Base-by-base conservation (phyloP, 176 grass and related monocot genomes). In the Avena sativa region DNA sequence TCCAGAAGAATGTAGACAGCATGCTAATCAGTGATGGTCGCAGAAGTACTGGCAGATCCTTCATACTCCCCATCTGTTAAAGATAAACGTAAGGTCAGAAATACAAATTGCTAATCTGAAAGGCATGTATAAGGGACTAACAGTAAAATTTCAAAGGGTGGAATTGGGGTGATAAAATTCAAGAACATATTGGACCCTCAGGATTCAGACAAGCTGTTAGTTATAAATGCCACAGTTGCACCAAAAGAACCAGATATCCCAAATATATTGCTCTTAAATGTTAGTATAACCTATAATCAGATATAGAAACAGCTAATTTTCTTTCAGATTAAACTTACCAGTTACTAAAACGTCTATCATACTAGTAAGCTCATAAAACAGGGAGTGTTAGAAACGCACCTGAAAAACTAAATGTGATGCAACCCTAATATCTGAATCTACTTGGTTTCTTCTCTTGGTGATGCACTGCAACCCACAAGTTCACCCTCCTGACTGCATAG, bases 1-100 rank as follows among this genome's bases (percentile, higher is more conserved):
- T 76, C 76, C 49, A 69, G 74, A 72, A 91, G 76, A 88, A 88
- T 70, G 69, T 75, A 53, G 76, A 80, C 34, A 84, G 51, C 85
- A 80, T 83, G 72, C 79, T 84, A 84, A 91, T 76, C 85, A 76
- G 25, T 75, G 50, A 81, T 74, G 28, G 77, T 91, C 81, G 47
- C 38, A 34, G 60, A 90, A 87, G 67, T 81, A 64, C 57, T 72
- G 74, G 84, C 84, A 43, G 53, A 78, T 79, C 88, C 79, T 64
- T 76, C 63, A 87, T 84, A 77, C 28, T 78, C 86, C 86, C 79
- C 86, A 89, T 91, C 93, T 95, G 88, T 78, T 53, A 81, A 92
- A 81, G 46, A 81, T 76, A 30, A 76, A 84, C 21, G 20, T 61
- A 84, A 80, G 20, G 30, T 88, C 52, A 88, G 70, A 34, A 34